phyloP scores from a whole-genome alignment of 2,329 filamentous ascomycete genomes.

The Phoma sp. region DNA sequence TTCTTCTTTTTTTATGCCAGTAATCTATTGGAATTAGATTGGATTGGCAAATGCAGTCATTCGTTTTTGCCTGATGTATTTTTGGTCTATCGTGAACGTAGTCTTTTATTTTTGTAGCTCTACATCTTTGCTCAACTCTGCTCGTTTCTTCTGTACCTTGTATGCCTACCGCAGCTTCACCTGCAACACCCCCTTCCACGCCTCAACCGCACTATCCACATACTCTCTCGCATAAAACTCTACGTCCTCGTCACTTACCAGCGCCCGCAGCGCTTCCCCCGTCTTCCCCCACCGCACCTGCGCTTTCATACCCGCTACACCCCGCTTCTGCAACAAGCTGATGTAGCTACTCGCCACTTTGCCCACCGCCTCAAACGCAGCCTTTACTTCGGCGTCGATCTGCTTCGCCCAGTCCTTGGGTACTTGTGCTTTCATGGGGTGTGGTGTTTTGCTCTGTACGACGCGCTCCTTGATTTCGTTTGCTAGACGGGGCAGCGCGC shows the following conservation, averaged over 20 bases:
- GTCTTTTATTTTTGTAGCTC: too few species aligned
- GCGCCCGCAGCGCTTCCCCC: conserved; percentile 27
- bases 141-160: too few species aligned
- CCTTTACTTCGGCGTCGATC: conserved; percentile 17
- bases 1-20: neutral
- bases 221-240: conserved; percentile 39
- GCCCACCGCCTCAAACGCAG: conserved; percentile 23
- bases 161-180: conserved; percentile 43
- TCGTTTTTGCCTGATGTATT: too few species aligned
- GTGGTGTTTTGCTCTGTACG: conserved; percentile 25
- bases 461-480: conserved; percentile 27
- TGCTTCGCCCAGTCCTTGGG: conserved; percentile 25
- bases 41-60: too few species aligned
- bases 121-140: too few species aligned
- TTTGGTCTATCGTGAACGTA: too few species aligned
- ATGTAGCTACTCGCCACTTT: conserved; percentile 29
- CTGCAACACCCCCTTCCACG: conserved; percentile 40
- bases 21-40: neutral
- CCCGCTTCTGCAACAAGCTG: conserved; percentile 27
- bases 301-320: conserved; percentile 29
- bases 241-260: conserved; percentile 35
- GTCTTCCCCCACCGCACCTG: conserved; percentile 33
- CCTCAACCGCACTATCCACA: conserved; percentile 41
- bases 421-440: conserved; percentile 23
- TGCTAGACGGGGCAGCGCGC: conserved; percentile 20